Percentiles rank a stretch among this genome's conserved stretches.
phyloP scores from a whole-genome alignment of 768 basidiomycete genomes.

The Pholiota molesta region DNA sequence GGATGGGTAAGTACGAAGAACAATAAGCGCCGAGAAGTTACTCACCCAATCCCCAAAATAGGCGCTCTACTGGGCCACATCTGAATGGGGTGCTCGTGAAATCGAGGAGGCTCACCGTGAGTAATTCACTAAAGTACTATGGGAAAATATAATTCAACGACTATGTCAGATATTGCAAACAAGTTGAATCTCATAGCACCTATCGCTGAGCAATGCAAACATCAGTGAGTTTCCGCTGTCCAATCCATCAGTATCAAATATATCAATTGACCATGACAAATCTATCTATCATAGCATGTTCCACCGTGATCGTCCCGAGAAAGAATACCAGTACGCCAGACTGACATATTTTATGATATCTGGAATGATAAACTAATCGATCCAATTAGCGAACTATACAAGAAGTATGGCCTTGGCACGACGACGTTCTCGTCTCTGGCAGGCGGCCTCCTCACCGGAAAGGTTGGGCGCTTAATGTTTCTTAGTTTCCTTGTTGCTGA shows the following conservation, averaged over 20 bases:
- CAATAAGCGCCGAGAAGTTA: not conserved
- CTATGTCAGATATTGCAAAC: slow-evolving; percentile 58
- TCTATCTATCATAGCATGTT: slow-evolving; percentile 55
- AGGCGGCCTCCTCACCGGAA: slow-evolving; percentile 75
- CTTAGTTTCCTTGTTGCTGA: not conserved
- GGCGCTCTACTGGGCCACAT: slow-evolving; percentile 73
- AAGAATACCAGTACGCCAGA: slow-evolving; percentile 64
- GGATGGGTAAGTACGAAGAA: slow-evolving; percentile 51
- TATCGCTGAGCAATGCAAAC: slow-evolving; percentile 75
- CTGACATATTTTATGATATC: not conserved
- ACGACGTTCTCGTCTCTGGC: slow-evolving; percentile 78
- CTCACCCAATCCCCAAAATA: slow-evolving; percentile 16
- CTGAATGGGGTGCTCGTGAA: slow-evolving; percentile 75
- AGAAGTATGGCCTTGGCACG: slow-evolving; percentile 66
- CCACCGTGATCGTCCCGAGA: slow-evolving; percentile 78
- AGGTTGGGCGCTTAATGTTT: slow-evolving; percentile 39
- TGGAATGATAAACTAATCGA: not conserved
- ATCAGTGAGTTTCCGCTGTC: slow-evolving; percentile 44
- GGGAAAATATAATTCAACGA: not conserved
- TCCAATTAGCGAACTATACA: slow-evolving; percentile 53
- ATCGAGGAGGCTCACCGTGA: slow-evolving; percentile 66
- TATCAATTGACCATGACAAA: too few species aligned
- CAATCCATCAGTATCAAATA: too few species aligned
- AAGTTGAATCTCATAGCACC: slow-evolving; percentile 69
- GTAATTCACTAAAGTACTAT: slow-evolving; percentile 17